A percentile compares a stretch with the other conserved stretches of the same genome.
phyloP scores from a whole-genome alignment of 2,329 filamentous ascomycete species.

The Fusarium avenaceum region DNA sequence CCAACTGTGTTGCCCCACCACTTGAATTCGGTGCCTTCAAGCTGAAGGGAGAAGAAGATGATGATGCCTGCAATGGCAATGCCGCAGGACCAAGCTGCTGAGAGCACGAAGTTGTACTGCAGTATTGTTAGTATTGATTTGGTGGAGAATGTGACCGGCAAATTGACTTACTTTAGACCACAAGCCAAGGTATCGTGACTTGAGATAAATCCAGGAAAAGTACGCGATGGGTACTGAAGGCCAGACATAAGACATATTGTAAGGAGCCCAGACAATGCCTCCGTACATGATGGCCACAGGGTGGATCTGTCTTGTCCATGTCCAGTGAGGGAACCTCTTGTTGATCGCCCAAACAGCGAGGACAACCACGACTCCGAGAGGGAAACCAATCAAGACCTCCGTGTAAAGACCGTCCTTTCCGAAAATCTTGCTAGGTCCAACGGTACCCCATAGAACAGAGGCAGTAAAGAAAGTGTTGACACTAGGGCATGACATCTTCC shows the following conservation, averaged over 20 bases:
- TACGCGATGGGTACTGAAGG: slow-evolving; percentile 66
- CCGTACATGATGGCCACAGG: slow-evolving; percentile 64
- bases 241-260: slow-evolving; percentile 66
- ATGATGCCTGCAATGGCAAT: slow-evolving; percentile 66
- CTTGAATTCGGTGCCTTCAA: slow-evolving; percentile 57
- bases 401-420: slow-evolving; percentile 63
- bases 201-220: slow-evolving; percentile 66
- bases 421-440: slow-evolving; percentile 66
- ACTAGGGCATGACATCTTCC: slow-evolving; percentile 65
- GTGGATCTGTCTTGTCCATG: slow-evolving; percentile 61
- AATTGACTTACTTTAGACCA: slow-evolving; percentile 62
- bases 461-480: slow-evolving; percentile 70
- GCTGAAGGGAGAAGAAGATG: slow-evolving; percentile 67
- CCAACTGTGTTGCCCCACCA: slow-evolving; percentile 66
- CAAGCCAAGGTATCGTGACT: slow-evolving; percentile 62
- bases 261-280: slow-evolving; percentile 62
- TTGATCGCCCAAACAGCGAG: slow-evolving; percentile 57
- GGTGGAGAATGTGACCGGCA: fast-evolving
- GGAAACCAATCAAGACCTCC: slow-evolving; percentile 63
- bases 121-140: slow-evolving; percentile 8
- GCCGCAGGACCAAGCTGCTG: slow-evolving; percentile 64
- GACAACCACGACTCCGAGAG: slow-evolving; percentile 62
- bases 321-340: slow-evolving; percentile 58
- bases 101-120: slow-evolving; percentile 67
- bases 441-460: slow-evolving; percentile 67